Base-by-base conservation (phyloP, 345 rosid species). In the Bretschneidera sinensis region DNA sequence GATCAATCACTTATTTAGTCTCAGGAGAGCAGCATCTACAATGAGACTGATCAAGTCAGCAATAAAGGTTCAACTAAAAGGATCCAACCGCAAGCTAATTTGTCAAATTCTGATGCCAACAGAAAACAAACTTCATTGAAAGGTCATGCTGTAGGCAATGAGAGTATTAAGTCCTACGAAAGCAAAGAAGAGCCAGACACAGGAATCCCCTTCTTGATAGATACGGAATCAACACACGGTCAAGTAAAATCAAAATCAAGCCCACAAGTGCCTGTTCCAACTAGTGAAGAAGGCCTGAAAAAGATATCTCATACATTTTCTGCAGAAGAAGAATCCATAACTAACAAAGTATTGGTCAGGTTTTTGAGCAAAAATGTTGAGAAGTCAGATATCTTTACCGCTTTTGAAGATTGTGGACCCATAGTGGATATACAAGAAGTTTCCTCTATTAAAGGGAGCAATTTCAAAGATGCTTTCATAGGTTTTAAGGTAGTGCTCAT, bases 261-360 rank as follows among this genome's bases (percentile, higher is more conserved):
- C 53, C 21, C 35, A 11, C 24, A 31, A 15, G 24, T 63, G 60
- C 56, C 54, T 57, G 28, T 21, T 54, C 57, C 60, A 51, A 48
- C 7, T 45, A 56, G 63, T 64, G 39, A 57, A 50, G 54, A 66
- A 69, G 60, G 33, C 23, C 22, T 55, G 22, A 33, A 59, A 24
- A 61, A 59, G 59, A 50, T 28, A 56, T 21, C 59, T 48, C 23
- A 2, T n/a, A n/a, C 64, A 21, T 61, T 50, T 43, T 59, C 51
- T 48, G n/a, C 31, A 4, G 43, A 28, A 63, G 28, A 53, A 59
- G 66, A 59, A 19, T 35, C 43, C 50, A 48, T 54, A 23, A 56
- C 52, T 58, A 68, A 74, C 58, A 71, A 35, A 55, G 56, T 71
- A 55, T 19, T 78, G 28, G 39, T 74, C 50, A 69, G 79, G 61